Conservation (phyloP, 805 yeast genomes). For the Starmera pachycereana region DNA sequence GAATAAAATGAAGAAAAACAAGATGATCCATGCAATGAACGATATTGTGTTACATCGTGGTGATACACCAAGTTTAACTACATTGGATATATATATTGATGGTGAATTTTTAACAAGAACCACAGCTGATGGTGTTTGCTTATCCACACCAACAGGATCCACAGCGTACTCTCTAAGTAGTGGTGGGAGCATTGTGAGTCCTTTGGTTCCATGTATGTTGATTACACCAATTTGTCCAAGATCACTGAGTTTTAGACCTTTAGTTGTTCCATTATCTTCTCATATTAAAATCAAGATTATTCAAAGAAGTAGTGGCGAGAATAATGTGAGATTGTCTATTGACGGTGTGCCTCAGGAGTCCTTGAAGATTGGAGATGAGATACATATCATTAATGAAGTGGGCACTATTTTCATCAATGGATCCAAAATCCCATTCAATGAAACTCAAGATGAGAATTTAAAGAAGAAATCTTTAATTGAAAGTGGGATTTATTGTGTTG, state of each 20-base stretch:
- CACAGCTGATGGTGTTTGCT: constrained; percentile 81
- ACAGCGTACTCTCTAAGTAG: constrained; percentile 85
- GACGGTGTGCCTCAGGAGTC: constrained; percentile 77
- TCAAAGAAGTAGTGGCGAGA: constrained; percentile 31
- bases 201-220: constrained; percentile 71
- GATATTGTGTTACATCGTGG: constrained; percentile 87
- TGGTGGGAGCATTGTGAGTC: constrained; percentile 92
- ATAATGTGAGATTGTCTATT: constrained; percentile 52
- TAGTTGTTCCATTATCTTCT: constrained; percentile 69
- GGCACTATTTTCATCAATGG: constrained; percentile 50
- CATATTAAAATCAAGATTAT: constrained; percentile 57
- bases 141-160: constrained; percentile 90
- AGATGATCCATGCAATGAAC: constrained; percentile 75
- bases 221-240: constrained; percentile 90
- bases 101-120: constrained; percentile 81
- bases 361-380: constrained; percentile 67
- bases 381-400: constrained; percentile 57
- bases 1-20: neutral
- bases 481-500: constrained; percentile 80
- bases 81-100: constrained; percentile 77
- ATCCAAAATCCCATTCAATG: constrained; percentile 31
- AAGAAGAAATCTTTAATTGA: constrained; percentile 15
- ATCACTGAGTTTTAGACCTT: constrained; percentile 81
- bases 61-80: constrained; percentile 73
- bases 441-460: constrained; percentile 10